Percentiles rank a stretch among this genome's conserved stretches.
Evolutionary conservation across 2,329 filamentous ascomycete genomes (phyloP).

Genomic region (Thyridium curvatum): DNA sequence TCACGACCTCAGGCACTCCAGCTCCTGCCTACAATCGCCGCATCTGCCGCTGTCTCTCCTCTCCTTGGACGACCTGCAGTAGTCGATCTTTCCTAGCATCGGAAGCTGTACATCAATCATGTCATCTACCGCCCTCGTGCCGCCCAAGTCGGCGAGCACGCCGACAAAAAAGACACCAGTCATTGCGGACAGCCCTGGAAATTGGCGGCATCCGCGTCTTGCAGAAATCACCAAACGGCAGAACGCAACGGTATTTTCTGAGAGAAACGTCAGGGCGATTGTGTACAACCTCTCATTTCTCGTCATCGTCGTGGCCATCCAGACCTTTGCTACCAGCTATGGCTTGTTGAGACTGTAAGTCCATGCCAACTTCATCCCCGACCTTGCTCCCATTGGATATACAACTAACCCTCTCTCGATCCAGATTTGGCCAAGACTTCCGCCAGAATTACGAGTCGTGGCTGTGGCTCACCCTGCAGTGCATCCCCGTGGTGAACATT

Average conservation of each 20-base stretch:
- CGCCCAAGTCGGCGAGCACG: constrained; percentile 1
- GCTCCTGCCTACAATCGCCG: too few species aligned
- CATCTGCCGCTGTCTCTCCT: constrained; percentile 12
- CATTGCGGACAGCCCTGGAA: constrained; percentile 57
- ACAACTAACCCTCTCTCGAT: constrained; percentile 8
- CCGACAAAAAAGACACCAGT: constrained; percentile 6
- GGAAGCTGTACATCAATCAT: not conserved
- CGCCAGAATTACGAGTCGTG: constrained; percentile 31
- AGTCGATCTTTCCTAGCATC: too few species aligned
- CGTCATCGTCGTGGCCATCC: constrained; percentile 20
- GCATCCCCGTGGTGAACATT: constrained; percentile 66
- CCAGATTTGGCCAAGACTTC: constrained; percentile 23
- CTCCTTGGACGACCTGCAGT: too few species aligned
- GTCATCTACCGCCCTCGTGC: constrained; percentile 1
- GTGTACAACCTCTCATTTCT: constrained; percentile 56
- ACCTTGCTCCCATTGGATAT: not conserved
- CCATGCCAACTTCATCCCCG: constrained; percentile 1
- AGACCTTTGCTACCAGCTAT: constrained; percentile 28
- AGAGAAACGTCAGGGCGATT: constrained; percentile 67
- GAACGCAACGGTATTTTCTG: constrained; percentile 70
- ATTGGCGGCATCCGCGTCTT: constrained; percentile 85
- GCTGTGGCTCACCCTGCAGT: constrained; percentile 41
- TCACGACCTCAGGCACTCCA: too few species aligned
- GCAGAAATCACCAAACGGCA: constrained; percentile 81
- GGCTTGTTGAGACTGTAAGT: constrained; percentile 32